Conservation (phyloP, 1,139 yeast species). For the Magnusiomyces tetraspermus region DNA sequence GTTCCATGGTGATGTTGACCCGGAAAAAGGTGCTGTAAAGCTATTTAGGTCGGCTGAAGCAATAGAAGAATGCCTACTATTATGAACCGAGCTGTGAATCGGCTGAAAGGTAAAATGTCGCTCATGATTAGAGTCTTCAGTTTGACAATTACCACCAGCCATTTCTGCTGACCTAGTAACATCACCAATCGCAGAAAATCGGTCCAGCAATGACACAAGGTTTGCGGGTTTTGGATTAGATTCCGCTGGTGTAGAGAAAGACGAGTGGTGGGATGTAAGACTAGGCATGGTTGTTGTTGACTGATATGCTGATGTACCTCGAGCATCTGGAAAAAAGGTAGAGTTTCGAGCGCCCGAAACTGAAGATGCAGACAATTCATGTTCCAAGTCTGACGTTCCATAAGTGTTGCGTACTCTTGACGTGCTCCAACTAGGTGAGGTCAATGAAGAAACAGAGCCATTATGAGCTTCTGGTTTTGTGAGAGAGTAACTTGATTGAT, state of each 20-base stretch:
- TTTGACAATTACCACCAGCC: too few relatives aligned
- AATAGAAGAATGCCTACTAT: background rate
- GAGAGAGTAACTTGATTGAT: background rate
- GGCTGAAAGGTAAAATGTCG: too few relatives aligned
- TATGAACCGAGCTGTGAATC: background rate
- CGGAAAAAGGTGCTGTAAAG: too few relatives aligned
- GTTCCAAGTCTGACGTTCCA: background rate
- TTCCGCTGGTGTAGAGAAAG: background rate
- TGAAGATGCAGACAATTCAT: background rate
- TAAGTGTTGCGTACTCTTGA: background rate
- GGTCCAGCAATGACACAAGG: constrained; percentile 1
- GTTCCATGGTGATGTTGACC: constrained; percentile 6
- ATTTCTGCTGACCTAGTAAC: background rate
- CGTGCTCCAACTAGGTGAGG: background rate
- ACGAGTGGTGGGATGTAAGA: background rate
- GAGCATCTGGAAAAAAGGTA: background rate
- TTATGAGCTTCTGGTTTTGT: background rate
- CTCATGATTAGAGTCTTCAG: too few relatives aligned
- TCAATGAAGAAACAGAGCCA: background rate
- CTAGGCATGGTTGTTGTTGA: background rate
- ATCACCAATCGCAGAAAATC: background rate
- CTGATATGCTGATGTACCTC: background rate
- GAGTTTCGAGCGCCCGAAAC: background rate
- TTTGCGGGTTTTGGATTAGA: background rate
- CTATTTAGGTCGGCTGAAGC: background rate